A percentile compares a stretch with the other conserved stretches of the same genome.
phyloP scores from a whole-genome alignment of 202 grass and related monocot genomes.

The Brachypodium distachyon region DNA sequence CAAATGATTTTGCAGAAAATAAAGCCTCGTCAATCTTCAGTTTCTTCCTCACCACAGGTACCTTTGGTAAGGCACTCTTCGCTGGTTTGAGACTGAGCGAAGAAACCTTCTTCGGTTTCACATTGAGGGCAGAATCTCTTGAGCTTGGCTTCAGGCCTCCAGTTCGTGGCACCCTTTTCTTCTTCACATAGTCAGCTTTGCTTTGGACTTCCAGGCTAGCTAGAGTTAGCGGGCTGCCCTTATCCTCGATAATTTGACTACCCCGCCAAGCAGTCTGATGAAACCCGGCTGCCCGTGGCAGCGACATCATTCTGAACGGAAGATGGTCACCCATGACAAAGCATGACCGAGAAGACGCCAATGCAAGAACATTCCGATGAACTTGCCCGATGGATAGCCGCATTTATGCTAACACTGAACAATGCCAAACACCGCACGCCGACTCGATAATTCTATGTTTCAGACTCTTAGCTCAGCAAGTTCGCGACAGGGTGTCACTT shows the following conservation, averaged over 20 bases:
- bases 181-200: conserved; percentile 33
- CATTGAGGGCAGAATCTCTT: conserved; percentile 17
- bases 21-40: conserved; percentile 72
- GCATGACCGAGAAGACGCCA: conserved; percentile 58
- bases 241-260: conserved; percentile 18
- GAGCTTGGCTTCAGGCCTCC: conserved; percentile 28
- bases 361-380: conserved; percentile 55
- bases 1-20: conserved; percentile 79
- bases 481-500: neutral
- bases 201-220: conserved; percentile 51
- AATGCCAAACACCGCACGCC: neutral
- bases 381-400: conserved; percentile 41
- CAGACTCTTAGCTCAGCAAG: neutral
- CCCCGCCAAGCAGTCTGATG: conserved; percentile 32
- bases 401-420: conserved; percentile 22
- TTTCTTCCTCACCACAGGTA: conserved; percentile 24
- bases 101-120: conserved; percentile 37
- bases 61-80: conserved; percentile 26
- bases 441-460: neutral
- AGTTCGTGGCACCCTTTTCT: conserved; percentile 30
- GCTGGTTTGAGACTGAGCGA: conserved; percentile 13
- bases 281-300: conserved; percentile 32
- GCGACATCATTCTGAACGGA: conserved; percentile 36
- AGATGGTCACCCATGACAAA: conserved; percentile 42
- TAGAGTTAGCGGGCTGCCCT: conserved; percentile 34